phyloP scores from a whole-genome alignment of 331 rosid genomes.

The Cydonia oblonga region DNA sequence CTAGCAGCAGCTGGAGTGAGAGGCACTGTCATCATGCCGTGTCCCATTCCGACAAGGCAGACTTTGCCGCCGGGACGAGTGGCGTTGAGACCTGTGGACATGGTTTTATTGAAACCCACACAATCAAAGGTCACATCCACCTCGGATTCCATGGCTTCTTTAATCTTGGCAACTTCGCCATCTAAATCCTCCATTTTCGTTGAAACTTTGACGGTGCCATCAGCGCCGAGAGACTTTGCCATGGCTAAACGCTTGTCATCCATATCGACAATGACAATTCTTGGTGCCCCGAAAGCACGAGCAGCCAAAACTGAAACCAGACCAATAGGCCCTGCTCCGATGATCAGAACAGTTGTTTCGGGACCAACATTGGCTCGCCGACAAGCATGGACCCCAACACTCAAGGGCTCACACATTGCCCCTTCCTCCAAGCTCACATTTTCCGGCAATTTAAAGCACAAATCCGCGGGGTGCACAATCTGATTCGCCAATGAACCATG shows the following conservation, averaged over 20 bases:
- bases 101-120: slow-evolving; percentile 32
- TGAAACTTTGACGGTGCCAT: slow-evolving; percentile 48
- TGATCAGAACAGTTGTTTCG: too few relatives aligned
- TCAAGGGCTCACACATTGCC: slow-evolving; percentile 84
- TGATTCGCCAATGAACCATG: slow-evolving; percentile 85
- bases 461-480: slow-evolving; percentile 83
- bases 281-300: too few relatives aligned
- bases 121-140: slow-evolving; percentile 36
- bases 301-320: too few relatives aligned
- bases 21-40: too few relatives aligned
- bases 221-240: slow-evolving; percentile 64
- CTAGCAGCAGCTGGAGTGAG: too few relatives aligned
- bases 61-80: slow-evolving; percentile 34
- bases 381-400: slow-evolving; percentile 91
- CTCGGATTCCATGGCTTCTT: slow-evolving; percentile 18
- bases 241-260: slow-evolving; percentile 66
- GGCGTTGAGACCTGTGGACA: slow-evolving; percentile 27
- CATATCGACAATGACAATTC: too few relatives aligned
- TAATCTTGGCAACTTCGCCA: slow-evolving; percentile 20
- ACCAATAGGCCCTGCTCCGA: too few relatives aligned
- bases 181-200: slow-evolving; percentile 29
- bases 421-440: slow-evolving; percentile 86
- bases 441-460: slow-evolving; percentile 69
- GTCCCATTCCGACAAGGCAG: too few relatives aligned
- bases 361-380: slow-evolving; percentile 69